Base-by-base conservation (phyloP, 176 grass and related monocot genomes). In the Aechmea fasciata region DNA sequence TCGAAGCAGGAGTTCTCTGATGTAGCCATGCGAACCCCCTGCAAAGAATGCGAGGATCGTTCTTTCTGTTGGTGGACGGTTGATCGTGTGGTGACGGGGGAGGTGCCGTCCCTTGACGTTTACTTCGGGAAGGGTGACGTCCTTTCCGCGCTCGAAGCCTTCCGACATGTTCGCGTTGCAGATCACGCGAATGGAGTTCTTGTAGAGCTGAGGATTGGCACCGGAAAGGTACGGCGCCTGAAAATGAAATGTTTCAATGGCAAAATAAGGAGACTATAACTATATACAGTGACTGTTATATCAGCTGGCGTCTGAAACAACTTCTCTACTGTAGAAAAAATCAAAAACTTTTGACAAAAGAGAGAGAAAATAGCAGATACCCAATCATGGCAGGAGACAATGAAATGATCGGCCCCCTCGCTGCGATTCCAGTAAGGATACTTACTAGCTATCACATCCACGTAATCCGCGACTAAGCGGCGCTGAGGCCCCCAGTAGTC, bases 81-180 rank as follows among this genome's bases (percentile, higher is more conserved):
- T 18, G 12, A 33, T 33, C 28, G 26, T 13, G 41, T 4, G 0
- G 18, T 8, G 9, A 17, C 19, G 48, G 11, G 59, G 57, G 11
- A 61, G 17, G 11, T 15, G 51, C 14, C 25, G 7, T 3, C 11
- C 14, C 33, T n/a, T 14, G 47, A 51, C 52, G 49, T 71, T 18
- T n/a, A 82, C 73, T 17, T 64, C 80, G 33, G 76, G 85, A 11
- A 77, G 63, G 48, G 76, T n/a, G 18, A 83, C 85, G 11, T 83
- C 76, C 33, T 63, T 77, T 11, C 57, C 67, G 9, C 49, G 76
- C 33, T 73, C 50, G 80, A 80, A 83, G 52, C 76, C 76, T 65
- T 87, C 80, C 2, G 85, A 83, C 33, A 59, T 75, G 53, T 87
- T 73, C n/a, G 79, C 71, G 23, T 76, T 79, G 79, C 80, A 83